Evolutionary conservation across 1,139 yeast genomes (phyloP).

Genomic region (Yamadazyma trypodendri): DNA sequence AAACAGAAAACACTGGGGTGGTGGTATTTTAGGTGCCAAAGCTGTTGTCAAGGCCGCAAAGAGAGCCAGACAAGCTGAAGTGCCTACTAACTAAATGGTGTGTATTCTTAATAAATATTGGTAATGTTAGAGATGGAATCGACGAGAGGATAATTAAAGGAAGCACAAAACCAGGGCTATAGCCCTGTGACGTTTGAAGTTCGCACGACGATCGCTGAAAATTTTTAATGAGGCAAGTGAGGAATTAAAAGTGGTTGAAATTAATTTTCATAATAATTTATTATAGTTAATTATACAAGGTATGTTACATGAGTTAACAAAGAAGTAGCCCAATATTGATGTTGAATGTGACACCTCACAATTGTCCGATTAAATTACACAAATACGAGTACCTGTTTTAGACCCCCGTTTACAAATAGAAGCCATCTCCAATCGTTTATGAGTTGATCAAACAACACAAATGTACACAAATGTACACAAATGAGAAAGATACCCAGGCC

Average conservation of each 20-base stretch:
- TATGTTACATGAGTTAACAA: slow-evolving; percentile 7
- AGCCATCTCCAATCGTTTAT: too few species aligned
- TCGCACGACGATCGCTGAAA: slow-evolving; percentile 8
- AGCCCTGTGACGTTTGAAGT: slow-evolving; percentile 11
- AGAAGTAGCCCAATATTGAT: background rate
- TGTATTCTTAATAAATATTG: background rate
- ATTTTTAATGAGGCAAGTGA: slow-evolving; percentile 6
- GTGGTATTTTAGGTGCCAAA: slow-evolving; percentile 96
- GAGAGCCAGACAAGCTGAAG: slow-evolving; percentile 43
- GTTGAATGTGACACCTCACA: background rate
- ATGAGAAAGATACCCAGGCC: background rate
- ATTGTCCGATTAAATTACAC: too few species aligned
- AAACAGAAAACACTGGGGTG: slow-evolving; percentile 98
- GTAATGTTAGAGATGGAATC: slow-evolving; percentile 4
- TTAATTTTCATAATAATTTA: slow-evolving; percentile 8
- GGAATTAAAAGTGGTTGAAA: slow-evolving; percentile 7
- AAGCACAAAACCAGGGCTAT: slow-evolving; percentile 6
- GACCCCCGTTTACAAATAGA: too few species aligned
- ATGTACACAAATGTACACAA: too few species aligned
- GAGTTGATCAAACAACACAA: too few species aligned
- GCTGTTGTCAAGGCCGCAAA: slow-evolving; percentile 69
- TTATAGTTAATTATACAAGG: slow-evolving; percentile 11
- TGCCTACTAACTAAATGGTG: slow-evolving; percentile 12
- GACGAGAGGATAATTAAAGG: background rate
- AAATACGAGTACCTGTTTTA: too few species aligned